Conservation (phyloP, 257 asterid species). For the Cordia subcordata region DNA sequence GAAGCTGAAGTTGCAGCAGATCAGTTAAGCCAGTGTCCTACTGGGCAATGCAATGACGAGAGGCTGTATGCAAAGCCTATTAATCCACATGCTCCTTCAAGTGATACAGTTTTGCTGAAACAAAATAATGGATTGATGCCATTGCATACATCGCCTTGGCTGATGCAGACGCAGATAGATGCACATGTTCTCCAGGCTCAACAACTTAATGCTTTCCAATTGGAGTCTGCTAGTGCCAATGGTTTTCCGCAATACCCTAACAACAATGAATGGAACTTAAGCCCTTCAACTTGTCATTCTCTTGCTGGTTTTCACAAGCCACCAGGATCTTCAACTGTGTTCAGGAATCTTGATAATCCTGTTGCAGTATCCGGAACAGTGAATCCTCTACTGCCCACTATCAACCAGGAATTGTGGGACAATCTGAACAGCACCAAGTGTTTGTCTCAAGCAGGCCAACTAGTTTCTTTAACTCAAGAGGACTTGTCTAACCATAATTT, state of each 20-base stretch:
- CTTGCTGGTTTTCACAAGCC: slow-evolving; percentile 33
- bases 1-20: slow-evolving; percentile 24
- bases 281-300: slow-evolving; percentile 33
- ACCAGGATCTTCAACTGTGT: slow-evolving; percentile 32
- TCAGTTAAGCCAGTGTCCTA: slow-evolving; percentile 39
- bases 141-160: slow-evolving; percentile 38
- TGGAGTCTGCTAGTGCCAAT: slow-evolving; percentile 23
- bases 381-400: slow-evolving; percentile 28
- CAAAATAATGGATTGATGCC: slow-evolving; percentile 27
- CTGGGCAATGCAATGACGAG: slow-evolving; percentile 34
- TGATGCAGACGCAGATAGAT: slow-evolving; percentile 33
- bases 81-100: slow-evolving; percentile 5
- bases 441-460: slow-evolving; percentile 34
- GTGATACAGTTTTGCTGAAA: slow-evolving; percentile 22
- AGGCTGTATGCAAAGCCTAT: slow-evolving; percentile 23
- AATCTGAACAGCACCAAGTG: slow-evolving; percentile 42
- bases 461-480: slow-evolving; percentile 37
- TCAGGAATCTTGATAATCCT: slow-evolving; percentile 35
- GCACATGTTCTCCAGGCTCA: slow-evolving; percentile 29
- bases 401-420: slow-evolving; percentile 63
- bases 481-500: slow-evolving; percentile 50
- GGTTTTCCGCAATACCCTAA: slow-evolving; percentile 34
- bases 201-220: slow-evolving; percentile 30
- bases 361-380: slow-evolving; percentile 21
- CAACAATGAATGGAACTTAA: slow-evolving; percentile 47